Evolutionary conservation across 495 filamentous ascomycete genomes (phyloP).

Genomic region (Annulohypoxylon bovei): DNA sequence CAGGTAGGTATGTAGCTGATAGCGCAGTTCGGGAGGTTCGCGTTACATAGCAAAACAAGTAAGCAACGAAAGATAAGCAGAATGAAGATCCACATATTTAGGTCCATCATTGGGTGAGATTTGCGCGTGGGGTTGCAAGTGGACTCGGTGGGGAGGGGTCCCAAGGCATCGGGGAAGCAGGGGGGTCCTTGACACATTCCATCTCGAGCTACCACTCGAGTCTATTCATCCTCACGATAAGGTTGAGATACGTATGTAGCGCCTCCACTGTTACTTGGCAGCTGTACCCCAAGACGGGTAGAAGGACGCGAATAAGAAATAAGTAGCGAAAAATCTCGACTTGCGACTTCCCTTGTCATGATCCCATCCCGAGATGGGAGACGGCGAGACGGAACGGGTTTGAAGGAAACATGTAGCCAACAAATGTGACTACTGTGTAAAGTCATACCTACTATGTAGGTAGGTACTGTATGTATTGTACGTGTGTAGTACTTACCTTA

Average conservation of each 20-base stretch:
- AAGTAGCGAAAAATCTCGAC: not conserved
- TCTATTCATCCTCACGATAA: constrained; percentile 2
- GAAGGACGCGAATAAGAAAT: constrained; percentile 4
- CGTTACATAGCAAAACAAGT: constrained; percentile 41
- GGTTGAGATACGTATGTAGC: constrained; percentile 15
- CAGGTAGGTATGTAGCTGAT: too few species aligned
- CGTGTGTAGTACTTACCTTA: too few species aligned
- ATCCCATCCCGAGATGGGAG: not conserved
- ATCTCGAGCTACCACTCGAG: constrained; percentile 28
- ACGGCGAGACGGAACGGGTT: not conserved
- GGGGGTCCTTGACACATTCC: constrained; percentile 32
- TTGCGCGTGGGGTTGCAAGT: constrained; percentile 24
- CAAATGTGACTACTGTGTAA: not conserved
- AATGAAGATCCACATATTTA: constrained; percentile 14
- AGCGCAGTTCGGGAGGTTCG: constrained; percentile 8
- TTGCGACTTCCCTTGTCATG: not conserved
- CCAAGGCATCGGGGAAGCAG: constrained; percentile 27
- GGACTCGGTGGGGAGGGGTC: constrained; percentile 2
- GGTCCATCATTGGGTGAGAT: constrained; percentile 19
- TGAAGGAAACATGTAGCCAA: not conserved
- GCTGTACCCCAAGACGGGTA: constrained; percentile 18
- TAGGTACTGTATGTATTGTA: too few species aligned
- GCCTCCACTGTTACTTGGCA: not conserved
- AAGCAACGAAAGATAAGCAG: constrained; percentile 42
- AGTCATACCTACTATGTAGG: not conserved